phyloP scores from a whole-genome alignment of 2,329 filamentous ascomycete genomes.

The Epichloe glyceriae region DNA sequence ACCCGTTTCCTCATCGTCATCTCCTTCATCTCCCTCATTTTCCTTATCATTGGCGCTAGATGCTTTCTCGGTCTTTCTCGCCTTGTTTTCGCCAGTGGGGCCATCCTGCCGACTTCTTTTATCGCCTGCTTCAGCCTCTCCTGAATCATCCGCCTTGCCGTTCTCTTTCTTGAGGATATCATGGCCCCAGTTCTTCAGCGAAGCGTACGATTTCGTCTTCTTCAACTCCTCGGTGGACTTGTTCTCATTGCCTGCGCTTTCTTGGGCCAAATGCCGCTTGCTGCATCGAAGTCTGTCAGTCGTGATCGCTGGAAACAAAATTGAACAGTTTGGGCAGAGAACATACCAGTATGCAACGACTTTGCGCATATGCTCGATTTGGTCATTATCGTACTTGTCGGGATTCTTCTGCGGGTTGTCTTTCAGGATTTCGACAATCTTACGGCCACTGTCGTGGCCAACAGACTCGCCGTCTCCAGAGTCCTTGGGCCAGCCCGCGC shows the following conservation, averaged over 20 bases:
- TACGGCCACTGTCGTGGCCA: conserved; percentile 49
- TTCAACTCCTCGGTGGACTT: conserved; percentile 32
- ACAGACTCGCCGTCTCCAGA: conserved; percentile 46
- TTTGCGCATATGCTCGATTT: conserved; percentile 45
- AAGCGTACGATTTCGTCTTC: conserved; percentile 41
- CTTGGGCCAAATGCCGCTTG: conserved; percentile 54
- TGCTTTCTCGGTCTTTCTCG: conserved; percentile 15
- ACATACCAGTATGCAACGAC: conserved; percentile 47
- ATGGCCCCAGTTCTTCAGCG: conserved; percentile 50
- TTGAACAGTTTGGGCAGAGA: neutral
- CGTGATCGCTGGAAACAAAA: neutral
- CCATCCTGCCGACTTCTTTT: conserved; percentile 16
- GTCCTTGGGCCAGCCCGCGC: conserved; percentile 47
- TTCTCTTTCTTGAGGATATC: conserved; percentile 32
- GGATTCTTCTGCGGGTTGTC: conserved; percentile 46
- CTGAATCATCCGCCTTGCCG: conserved; percentile 4
- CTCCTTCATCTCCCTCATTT: conserved; percentile 3
- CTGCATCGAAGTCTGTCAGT: conserved; percentile 10
- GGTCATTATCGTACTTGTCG: conserved; percentile 41
- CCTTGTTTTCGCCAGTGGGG: conserved; percentile 18
- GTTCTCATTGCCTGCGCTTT: conserved; percentile 43
- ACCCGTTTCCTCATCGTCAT: conserved; percentile 1
- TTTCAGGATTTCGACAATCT: conserved; percentile 49
- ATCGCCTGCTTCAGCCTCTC: conserved; percentile 10
- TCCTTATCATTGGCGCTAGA: neutral